These are phyloP conservation scores for Psilocybe cyanescens DNA, from an alignment of 768 basidiomycete species.

Conservation along the genomic window DNA sequence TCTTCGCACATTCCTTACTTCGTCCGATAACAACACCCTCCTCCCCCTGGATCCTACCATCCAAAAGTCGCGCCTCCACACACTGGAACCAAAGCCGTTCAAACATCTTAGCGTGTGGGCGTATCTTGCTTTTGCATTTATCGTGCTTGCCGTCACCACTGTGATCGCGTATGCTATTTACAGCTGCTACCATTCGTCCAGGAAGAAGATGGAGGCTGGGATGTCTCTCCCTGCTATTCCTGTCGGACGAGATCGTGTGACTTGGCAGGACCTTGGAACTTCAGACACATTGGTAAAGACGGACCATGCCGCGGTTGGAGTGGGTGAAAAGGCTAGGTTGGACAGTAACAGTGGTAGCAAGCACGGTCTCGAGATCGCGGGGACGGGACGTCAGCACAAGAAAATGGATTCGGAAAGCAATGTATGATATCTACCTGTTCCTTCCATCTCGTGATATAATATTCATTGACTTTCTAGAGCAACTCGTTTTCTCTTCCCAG, in stretches of 20 bases:
- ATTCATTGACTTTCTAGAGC: not conserved
- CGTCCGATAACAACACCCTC: not conserved
- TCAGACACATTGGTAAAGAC: slow-evolving; percentile 6
- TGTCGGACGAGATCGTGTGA: not conserved
- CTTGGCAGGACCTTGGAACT: not conserved
- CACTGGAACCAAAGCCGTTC: slow-evolving; percentile 14
- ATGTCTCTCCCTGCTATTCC: not conserved
- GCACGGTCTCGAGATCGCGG: slow-evolving; percentile 7
- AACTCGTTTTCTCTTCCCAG: slow-evolving; percentile 8
- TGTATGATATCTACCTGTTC: not conserved
- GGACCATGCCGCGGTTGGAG: not conserved
- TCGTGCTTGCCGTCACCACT: slow-evolving; percentile 22
- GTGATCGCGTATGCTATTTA: slow-evolving; percentile 27
- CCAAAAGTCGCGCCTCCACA: not conserved
- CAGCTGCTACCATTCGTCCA: slow-evolving; percentile 28
- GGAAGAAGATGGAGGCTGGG: slow-evolving; percentile 1
- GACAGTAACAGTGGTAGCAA: not conserved
- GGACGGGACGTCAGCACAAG: not conserved
- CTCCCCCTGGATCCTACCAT: not conserved
- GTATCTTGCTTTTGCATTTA: slow-evolving; percentile 29
- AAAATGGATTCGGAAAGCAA: slow-evolving; percentile 10
- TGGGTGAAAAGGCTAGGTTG: slow-evolving; percentile 11
- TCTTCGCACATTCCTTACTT: not conserved
- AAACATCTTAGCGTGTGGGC: slow-evolving; percentile 27
- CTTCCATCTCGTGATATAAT: not conserved